A percentile compares a stretch with the other conserved stretches of the same genome.
These are phyloP conservation scores for Rhytidiadelphus loreus DNA, from an alignment of 225 moss, liverwort and hornwort genomes.

Conservation along the genomic window DNA sequence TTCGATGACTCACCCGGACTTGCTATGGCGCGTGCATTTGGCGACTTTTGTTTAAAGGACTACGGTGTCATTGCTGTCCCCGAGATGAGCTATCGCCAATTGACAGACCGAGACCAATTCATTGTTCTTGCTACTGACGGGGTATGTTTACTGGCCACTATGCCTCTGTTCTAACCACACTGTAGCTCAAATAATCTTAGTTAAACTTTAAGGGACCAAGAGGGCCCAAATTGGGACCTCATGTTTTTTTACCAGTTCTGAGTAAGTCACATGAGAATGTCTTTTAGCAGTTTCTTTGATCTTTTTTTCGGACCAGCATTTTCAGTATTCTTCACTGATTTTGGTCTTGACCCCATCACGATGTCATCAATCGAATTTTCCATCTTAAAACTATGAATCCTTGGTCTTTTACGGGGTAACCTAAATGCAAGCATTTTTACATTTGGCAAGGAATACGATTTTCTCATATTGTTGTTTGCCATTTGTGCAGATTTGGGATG, in stretches of 20 bases:
- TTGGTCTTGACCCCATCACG: neutral
- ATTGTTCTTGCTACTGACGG: constrained; percentile 50
- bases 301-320: neutral
- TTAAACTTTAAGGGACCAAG: neutral
- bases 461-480: neutral
- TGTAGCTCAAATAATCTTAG: neutral
- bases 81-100: constrained; percentile 39
- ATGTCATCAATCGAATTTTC: neutral
- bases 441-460: neutral
- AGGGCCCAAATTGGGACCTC: neutral
- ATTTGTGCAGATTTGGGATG: constrained; percentile 40
- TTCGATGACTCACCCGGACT: constrained; percentile 48
- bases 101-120: constrained; percentile 38
- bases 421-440: too few species aligned
- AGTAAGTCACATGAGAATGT: neutral
- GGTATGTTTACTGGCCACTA: constrained; percentile 3
- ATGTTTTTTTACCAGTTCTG: neutral
- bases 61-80: constrained; percentile 51
- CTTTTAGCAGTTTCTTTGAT: neutral
- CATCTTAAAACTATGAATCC: neutral
- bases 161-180: neutral
- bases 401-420: neutral
- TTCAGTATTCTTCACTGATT: neutral
- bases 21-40: constrained; percentile 51
- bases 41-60: constrained; percentile 45